Conservation (phyloP, 257 asterid genomes). For the Galeopsis tetrahit region DNA sequence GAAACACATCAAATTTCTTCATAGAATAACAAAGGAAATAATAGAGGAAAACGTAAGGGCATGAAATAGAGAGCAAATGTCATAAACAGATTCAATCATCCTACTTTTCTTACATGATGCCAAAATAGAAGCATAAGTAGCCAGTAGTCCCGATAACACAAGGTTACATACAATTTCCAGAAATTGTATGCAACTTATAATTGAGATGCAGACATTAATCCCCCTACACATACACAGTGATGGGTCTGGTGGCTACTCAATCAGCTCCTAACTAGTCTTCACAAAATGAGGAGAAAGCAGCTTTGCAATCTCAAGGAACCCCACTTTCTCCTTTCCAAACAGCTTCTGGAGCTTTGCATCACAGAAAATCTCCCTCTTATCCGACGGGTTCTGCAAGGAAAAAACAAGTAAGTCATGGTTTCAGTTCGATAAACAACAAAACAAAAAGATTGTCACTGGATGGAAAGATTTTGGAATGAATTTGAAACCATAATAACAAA, state of each 20-base stretch:
- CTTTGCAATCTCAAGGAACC: constrained; percentile 59
- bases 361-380: constrained; percentile 62
- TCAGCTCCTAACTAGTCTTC: constrained; percentile 43
- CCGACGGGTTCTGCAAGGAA: constrained; percentile 54
- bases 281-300: constrained; percentile 57
- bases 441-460: not conserved
- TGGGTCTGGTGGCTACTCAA: constrained; percentile 2
- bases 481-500: not conserved
- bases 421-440: constrained; percentile 16
- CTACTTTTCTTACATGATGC: constrained; percentile 38
- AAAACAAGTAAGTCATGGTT: not conserved
- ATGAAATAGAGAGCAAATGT: constrained; percentile 8
- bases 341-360: constrained; percentile 65
- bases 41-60: not conserved
- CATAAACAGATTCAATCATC: constrained; percentile 25
- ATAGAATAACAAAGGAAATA: not conserved
- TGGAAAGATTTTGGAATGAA: not conserved
- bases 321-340: constrained; percentile 67
- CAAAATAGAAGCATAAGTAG: constrained; percentile 31
- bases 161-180: constrained; percentile 12
- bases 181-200: constrained; percentile 21
- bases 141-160: constrained; percentile 25
- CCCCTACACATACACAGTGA: constrained; percentile 6
- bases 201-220: constrained; percentile 13
- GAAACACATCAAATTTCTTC: not conserved